A percentile compares a stretch with the other conserved stretches of the same genome.
phyloP scores from a whole-genome alignment of 441 rosid genomes.

The Codiaeum variegatum region DNA sequence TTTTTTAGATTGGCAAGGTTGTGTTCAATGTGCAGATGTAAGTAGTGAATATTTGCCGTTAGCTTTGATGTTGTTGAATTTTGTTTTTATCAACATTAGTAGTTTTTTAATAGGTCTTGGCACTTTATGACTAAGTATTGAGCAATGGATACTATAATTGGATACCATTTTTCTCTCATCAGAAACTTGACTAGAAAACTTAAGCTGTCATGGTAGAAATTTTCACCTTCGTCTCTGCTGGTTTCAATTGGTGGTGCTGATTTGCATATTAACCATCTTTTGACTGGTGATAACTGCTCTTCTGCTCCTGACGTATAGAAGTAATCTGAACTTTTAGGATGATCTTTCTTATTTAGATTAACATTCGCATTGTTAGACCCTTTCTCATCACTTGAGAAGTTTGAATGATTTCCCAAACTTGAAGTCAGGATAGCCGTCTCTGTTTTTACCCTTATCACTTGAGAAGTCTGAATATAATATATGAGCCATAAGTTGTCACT shows the following conservation, averaged over 20 bases:
- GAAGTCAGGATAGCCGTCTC: not conserved
- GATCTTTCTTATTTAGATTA: not conserved
- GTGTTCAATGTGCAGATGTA: slow-evolving; percentile 31
- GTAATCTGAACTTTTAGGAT: not conserved
- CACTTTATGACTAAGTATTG: not conserved
- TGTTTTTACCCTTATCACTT: not conserved
- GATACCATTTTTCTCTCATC: not conserved
- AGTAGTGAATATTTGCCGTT: slow-evolving; percentile 24
- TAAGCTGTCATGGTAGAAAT: not conserved
- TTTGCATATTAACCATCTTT: not conserved
- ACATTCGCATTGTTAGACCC: not conserved
- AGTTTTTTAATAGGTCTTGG: slow-evolving; percentile 5
- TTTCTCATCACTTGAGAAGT: not conserved
- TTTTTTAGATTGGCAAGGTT: slow-evolving; percentile 59
- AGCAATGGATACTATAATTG: not conserved
- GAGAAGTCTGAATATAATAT: not conserved
- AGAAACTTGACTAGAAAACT: slow-evolving; percentile 7
- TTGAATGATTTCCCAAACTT: not conserved
- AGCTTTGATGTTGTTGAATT: slow-evolving; percentile 16
- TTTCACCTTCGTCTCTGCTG: not conserved
- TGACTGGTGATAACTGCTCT: not conserved
- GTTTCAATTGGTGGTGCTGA: not conserved
- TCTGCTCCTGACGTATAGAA: not conserved
- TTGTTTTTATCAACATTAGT: not conserved
- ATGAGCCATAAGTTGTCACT: not conserved